A percentile compares a stretch with the other conserved stretches of the same genome.
These are phyloP conservation scores for Lachancea kluyveri DNA, from an alignment of 805 yeast species.

Conservation along the genomic window DNA sequence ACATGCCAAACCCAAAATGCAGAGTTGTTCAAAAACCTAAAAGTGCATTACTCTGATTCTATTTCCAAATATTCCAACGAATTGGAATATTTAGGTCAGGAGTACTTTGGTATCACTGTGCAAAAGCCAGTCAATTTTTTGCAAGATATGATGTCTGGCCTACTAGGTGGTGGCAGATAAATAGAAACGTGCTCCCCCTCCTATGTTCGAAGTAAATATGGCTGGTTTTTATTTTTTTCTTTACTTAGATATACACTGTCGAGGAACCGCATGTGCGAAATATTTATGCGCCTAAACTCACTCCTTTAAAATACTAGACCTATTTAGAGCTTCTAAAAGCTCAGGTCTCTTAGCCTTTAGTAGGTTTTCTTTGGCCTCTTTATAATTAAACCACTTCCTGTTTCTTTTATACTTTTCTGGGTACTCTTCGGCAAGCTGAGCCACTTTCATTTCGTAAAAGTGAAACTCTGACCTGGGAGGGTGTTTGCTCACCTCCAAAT, in stretches of 20 bases:
- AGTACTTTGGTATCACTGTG: conserved; percentile 53
- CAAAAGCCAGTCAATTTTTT: conserved; percentile 50
- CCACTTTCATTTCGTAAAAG: conserved; percentile 71
- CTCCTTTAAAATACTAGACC: conserved; percentile 40
- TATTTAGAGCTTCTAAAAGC: conserved; percentile 54
- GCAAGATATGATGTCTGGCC: conserved; percentile 72
- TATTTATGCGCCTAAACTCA: not conserved
- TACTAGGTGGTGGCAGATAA: conserved; percentile 38
- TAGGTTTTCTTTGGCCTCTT: conserved; percentile 60
- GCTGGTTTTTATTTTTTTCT: not conserved
- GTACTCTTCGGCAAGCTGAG: conserved; percentile 52
- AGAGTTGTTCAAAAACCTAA: conserved; percentile 49
- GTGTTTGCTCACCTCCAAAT: conserved; percentile 27
- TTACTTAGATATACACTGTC: conserved; percentile 1
- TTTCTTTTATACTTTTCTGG: conserved; percentile 65
- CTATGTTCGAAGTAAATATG: not conserved
- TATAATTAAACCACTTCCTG: conserved; percentile 69
- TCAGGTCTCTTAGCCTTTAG: conserved; percentile 57
- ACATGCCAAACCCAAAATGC: conserved; percentile 50
- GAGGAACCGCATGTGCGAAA: conserved; percentile 2
- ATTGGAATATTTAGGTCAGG: conserved; percentile 51
- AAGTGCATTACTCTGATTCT: conserved; percentile 40
- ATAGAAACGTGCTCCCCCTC: not conserved
- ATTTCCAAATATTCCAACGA: conserved; percentile 31
- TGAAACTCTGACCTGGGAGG: conserved; percentile 84